These are phyloP conservation scores for Cordyceps cicadae DNA, from an alignment of 2,329 filamentous ascomycete species.

Conservation along the genomic window DNA sequence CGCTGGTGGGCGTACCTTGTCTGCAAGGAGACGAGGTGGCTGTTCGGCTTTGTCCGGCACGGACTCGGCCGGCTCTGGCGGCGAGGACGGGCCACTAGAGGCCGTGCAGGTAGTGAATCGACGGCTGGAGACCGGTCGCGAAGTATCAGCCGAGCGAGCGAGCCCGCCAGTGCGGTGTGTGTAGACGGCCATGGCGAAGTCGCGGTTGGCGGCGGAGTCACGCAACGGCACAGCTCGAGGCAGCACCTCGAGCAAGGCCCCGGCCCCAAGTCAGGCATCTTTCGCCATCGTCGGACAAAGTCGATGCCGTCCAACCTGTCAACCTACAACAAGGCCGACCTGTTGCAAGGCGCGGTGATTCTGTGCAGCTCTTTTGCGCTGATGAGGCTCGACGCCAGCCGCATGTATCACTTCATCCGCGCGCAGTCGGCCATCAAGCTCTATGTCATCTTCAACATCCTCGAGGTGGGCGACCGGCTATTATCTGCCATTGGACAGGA, in stretches of 20 bases:
- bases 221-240: constrained; percentile 14
- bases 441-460: constrained; percentile 97
- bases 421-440: constrained; percentile 96
- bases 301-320: constrained; percentile 79
- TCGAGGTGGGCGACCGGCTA: constrained; percentile 85
- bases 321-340: constrained; percentile 87
- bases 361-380: constrained; percentile 76
- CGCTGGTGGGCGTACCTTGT: constrained; percentile 72
- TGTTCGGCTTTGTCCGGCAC: constrained; percentile 68
- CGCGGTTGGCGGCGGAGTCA: background rate
- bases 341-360: constrained; percentile 84
- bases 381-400: constrained; percentile 87
- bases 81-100: constrained; percentile 39
- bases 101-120: constrained; percentile 22
- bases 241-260: constrained; percentile 19
- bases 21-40: constrained; percentile 61
- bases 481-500: constrained; percentile 91
- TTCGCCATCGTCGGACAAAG: constrained; percentile 64
- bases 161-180: constrained; percentile 14
- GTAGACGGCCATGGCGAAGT: background rate
- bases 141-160: constrained; percentile 29
- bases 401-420: constrained; percentile 96
- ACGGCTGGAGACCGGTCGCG: constrained; percentile 31
- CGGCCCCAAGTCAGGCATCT: constrained; percentile 26
- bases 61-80: constrained; percentile 74